Percentiles rank a stretch among this genome's conserved stretches.
These are phyloP conservation scores for Crataegus laevigata DNA, from an alignment of 306 rosid species.

Conservation along the genomic window DNA sequence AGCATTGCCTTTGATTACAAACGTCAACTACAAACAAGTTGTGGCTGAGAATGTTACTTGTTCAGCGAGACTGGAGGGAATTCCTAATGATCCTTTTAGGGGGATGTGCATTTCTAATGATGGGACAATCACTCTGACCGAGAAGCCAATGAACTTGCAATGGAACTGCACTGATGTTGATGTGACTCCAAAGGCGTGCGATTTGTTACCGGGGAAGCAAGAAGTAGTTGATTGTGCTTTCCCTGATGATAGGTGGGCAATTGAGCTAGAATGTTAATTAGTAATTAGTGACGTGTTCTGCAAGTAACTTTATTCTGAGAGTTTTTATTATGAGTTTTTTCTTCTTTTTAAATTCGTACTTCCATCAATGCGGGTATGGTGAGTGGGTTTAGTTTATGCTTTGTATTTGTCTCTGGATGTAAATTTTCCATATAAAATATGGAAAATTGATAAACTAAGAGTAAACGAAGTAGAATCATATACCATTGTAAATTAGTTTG, in stretches of 20 bases:
- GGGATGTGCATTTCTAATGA: slow-evolving; percentile 62
- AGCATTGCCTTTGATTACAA: slow-evolving; percentile 46
- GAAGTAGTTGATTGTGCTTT: slow-evolving; percentile 27
- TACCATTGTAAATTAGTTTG: too few species aligned
- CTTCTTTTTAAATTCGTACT: not conserved
- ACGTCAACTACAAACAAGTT: slow-evolving; percentile 44
- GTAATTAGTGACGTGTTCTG: slow-evolving; percentile 33
- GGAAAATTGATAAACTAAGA: not conserved
- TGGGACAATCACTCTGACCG: slow-evolving; percentile 11
- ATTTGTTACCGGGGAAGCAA: slow-evolving; percentile 31
- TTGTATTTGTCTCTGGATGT: too few species aligned
- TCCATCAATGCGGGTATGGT: too few species aligned
- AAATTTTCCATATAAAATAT: too few species aligned
- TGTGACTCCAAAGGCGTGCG: slow-evolving; percentile 56
- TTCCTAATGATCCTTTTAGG: slow-evolving; percentile 34
- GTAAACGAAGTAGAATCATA: not conserved
- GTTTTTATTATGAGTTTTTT: not conserved
- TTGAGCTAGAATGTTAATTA: slow-evolving; percentile 35
- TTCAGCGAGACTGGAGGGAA: slow-evolving; percentile 45
- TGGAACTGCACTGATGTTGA: slow-evolving; percentile 56
- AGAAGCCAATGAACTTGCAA: slow-evolving; percentile 21
- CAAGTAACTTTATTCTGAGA: not conserved
- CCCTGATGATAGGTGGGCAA: slow-evolving; percentile 41
- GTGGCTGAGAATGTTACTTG: slow-evolving; percentile 42
- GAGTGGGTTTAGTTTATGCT: too few species aligned